Conservation (phyloP, 2,329 filamentous ascomycete genomes). For the Colletotrichum tropicale region DNA sequence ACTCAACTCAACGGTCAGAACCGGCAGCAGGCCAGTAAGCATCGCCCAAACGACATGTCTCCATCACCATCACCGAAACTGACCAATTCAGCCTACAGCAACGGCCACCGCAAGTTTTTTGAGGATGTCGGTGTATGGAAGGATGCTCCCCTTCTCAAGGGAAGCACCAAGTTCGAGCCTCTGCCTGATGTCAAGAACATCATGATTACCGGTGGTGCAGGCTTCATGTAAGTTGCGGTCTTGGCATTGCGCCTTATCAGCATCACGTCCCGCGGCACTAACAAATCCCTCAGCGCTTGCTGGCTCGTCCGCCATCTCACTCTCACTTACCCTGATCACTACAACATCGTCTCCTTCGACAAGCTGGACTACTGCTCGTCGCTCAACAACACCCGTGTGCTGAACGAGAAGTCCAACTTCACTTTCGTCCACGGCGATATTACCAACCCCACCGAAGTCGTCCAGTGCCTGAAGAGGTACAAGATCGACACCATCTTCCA, state of each 20-base stretch:
- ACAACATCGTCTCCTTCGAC: constrained; percentile 84
- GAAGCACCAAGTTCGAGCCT: constrained; percentile 73
- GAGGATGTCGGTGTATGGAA: constrained; percentile 72
- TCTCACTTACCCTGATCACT: constrained; percentile 73
- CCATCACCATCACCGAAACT: background rate
- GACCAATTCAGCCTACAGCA: constrained; percentile 24
- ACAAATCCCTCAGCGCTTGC: constrained; percentile 63
- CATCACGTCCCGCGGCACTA: background rate
- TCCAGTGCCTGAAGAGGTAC: constrained; percentile 72
- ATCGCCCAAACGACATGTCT: background rate
- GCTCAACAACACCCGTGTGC: constrained; percentile 76
- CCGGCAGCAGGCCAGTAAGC: constrained; percentile 1
- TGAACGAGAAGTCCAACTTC: constrained; percentile 74
- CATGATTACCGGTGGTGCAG: constrained; percentile 82
- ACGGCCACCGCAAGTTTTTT: constrained; percentile 46
- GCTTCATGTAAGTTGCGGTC: constrained; percentile 73
- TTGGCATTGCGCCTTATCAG: background rate
- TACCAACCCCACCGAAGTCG: constrained; percentile 71
- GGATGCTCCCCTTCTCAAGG: constrained; percentile 71
- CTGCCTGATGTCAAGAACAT: constrained; percentile 76
- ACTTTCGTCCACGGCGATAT: constrained; percentile 82
- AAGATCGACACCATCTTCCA: constrained; percentile 82
- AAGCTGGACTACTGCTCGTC: constrained; percentile 85
- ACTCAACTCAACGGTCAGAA: constrained; percentile 14
- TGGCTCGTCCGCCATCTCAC: constrained; percentile 83